A percentile compares a stretch with the other conserved stretches of the same genome.
These are phyloP conservation scores for Neofusicoccum umdonicola DNA, from an alignment of 2,329 filamentous ascomycete genomes.

Conservation along the genomic window DNA sequence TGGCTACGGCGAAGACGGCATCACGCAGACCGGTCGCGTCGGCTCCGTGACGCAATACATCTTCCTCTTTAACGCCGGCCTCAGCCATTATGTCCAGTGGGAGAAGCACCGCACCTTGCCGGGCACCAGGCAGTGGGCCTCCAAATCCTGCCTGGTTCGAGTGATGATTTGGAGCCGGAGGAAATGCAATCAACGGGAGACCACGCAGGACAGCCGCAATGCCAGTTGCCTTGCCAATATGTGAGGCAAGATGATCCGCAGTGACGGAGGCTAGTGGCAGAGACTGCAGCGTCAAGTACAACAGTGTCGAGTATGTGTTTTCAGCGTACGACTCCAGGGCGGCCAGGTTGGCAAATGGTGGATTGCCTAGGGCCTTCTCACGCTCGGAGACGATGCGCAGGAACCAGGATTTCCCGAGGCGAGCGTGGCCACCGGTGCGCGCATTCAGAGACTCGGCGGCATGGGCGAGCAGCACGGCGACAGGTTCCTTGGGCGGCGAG, in stretches of 20 bases:
- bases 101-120: constrained; percentile 69
- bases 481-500: constrained; percentile 81
- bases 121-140: constrained; percentile 37
- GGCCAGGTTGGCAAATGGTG: constrained; percentile 71
- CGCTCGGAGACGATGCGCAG: constrained; percentile 74
- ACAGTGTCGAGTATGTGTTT: constrained; percentile 87
- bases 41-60: constrained; percentile 78
- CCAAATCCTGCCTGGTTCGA: constrained; percentile 34
- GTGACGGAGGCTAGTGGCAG: constrained; percentile 78
- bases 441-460: constrained; percentile 60
- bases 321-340: constrained; percentile 86
- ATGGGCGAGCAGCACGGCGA: constrained; percentile 77
- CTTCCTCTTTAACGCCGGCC: constrained; percentile 77
- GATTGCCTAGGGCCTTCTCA: constrained; percentile 78
- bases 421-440: constrained; percentile 47
- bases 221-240: constrained; percentile 90
- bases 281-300: constrained; percentile 81
- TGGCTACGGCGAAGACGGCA: constrained; percentile 88
- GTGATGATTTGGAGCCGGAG: constrained; percentile 56
- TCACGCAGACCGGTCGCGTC: constrained; percentile 79
- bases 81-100: constrained; percentile 90
- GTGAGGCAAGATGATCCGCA: constrained; percentile 88
- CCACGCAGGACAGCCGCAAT: constrained; percentile 85
- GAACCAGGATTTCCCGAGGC: constrained; percentile 57
- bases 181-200: constrained; percentile 82